A percentile compares a stretch with the other conserved stretches of the same genome.
These are phyloP conservation scores for Dryas drummondii DNA, from an alignment of 306 rosid genomes.

Conservation along the genomic window DNA sequence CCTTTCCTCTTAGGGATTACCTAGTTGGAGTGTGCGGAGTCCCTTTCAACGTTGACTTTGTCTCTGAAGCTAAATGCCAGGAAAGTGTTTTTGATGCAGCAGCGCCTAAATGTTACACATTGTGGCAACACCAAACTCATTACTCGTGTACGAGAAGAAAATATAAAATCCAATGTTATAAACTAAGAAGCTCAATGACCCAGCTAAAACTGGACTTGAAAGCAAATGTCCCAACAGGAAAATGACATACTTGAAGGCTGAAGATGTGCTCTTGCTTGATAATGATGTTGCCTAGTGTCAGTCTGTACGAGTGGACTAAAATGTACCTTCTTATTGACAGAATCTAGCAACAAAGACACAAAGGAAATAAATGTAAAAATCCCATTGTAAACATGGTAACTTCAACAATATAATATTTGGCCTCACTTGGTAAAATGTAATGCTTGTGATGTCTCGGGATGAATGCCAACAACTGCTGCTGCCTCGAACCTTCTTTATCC, in stretches of 20 bases:
- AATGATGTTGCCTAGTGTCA: slow-evolving; percentile 50
- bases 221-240: slow-evolving; percentile 8
- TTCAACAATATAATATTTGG: slow-evolving; percentile 28
- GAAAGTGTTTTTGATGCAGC: slow-evolving; percentile 81
- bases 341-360: slow-evolving; percentile 37
- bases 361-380: slow-evolving; percentile 25
- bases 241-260: slow-evolving; percentile 62
- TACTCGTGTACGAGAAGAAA: slow-evolving; percentile 9
- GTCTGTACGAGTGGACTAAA: slow-evolving; percentile 55
- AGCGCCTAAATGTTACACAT: slow-evolving; percentile 35
- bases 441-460: slow-evolving; percentile 94
- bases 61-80: slow-evolving; percentile 94
- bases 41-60: slow-evolving; percentile 68
- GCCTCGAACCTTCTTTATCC: slow-evolving; percentile 84
- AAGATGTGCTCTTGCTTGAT: slow-evolving; percentile 57
- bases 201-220: slow-evolving; percentile 9
- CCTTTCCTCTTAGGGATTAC: slow-evolving; percentile 29
- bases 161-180: slow-evolving; percentile 6
- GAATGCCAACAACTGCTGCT: slow-evolving; percentile 76
- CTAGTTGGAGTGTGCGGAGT: slow-evolving; percentile 43
- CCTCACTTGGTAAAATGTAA: slow-evolving; percentile 72
- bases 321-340: slow-evolving; percentile 78
- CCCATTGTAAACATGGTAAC: slow-evolving; percentile 13
- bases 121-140: slow-evolving; percentile 21
- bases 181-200: slow-evolving; percentile 4